Conservation (phyloP, 2,329 filamentous ascomycete species). For the Xylaria sp. region DNA sequence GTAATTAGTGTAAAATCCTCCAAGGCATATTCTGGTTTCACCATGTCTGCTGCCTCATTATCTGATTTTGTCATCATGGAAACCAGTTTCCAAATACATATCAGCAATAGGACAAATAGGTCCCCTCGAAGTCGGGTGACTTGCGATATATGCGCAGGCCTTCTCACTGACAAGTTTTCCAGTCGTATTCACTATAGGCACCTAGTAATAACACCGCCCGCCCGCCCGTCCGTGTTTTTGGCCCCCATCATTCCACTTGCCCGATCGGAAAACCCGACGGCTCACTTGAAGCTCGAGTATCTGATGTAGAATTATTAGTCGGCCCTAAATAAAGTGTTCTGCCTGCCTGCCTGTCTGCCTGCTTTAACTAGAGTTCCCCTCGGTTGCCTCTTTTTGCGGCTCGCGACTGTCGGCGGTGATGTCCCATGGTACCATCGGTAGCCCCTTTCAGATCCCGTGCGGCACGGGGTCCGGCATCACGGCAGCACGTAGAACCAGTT, state of each 20-base stretch:
- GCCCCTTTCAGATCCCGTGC: neutral
- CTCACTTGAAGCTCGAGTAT: neutral
- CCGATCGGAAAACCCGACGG: constrained; percentile 15
- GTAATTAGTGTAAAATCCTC: neutral
- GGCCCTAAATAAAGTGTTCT: neutral
- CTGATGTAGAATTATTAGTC: neutral
- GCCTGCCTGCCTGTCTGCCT: constrained; percentile 3
- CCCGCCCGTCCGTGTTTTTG: neutral
- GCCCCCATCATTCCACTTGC: constrained; percentile 21
- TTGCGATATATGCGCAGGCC: neutral
- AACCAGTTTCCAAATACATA: neutral
- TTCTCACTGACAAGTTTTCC: neutral
- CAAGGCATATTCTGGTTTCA: neutral
- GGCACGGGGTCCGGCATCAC: neutral
- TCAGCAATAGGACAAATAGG: neutral
- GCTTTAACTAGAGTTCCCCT: neutral
- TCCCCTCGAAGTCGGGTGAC: neutral
- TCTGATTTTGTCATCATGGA: neutral
- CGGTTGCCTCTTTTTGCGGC: constrained; percentile 1
- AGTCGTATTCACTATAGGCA: neutral
- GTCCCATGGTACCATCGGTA: constrained; percentile 8
- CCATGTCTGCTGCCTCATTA: no score
- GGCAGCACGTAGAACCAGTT: neutral
- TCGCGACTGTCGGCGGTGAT: neutral
- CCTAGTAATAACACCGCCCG: neutral